These are phyloP conservation scores for Plasmodium chabaudi DNA, from an alignment of 169 alveolate species.

Conservation along the genomic window DNA sequence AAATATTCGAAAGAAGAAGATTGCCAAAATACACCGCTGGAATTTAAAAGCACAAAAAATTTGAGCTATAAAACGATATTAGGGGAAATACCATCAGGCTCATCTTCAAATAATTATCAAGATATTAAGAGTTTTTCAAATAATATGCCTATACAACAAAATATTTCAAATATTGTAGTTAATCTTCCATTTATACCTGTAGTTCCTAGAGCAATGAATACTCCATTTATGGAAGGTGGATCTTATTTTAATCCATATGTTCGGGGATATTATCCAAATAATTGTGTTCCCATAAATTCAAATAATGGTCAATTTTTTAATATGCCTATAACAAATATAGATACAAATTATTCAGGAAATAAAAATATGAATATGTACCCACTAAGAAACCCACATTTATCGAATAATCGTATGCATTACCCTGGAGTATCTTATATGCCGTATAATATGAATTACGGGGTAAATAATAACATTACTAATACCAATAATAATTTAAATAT, in stretches of 20 bases:
- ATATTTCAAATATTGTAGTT: constrained; percentile 32
- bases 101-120: constrained; percentile 22
- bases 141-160: constrained; percentile 48
- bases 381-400: constrained; percentile 35
- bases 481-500: neutral
- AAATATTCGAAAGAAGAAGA: constrained; percentile 41
- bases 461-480: neutral
- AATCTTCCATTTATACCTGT: constrained; percentile 57
- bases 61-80: constrained; percentile 40
- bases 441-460: constrained; percentile 25
- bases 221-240: constrained; percentile 33
- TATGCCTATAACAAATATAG: constrained; percentile 44
- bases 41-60: constrained; percentile 16
- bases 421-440: constrained; percentile 31
- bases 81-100: constrained; percentile 15
- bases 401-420: constrained; percentile 20
- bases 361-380: constrained; percentile 55
- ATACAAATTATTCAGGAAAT: constrained; percentile 42
- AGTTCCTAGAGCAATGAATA: constrained; percentile 9
- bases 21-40: constrained; percentile 18
- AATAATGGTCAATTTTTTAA: constrained; percentile 30
- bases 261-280: constrained; percentile 47
- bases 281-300: constrained; percentile 19
- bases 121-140: constrained; percentile 25
- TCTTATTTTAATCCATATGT: constrained; percentile 39